Evolutionary conservation across 1,284 basidiomycete species (phyloP).

Genomic region (Microbotryum intermedium): DNA sequence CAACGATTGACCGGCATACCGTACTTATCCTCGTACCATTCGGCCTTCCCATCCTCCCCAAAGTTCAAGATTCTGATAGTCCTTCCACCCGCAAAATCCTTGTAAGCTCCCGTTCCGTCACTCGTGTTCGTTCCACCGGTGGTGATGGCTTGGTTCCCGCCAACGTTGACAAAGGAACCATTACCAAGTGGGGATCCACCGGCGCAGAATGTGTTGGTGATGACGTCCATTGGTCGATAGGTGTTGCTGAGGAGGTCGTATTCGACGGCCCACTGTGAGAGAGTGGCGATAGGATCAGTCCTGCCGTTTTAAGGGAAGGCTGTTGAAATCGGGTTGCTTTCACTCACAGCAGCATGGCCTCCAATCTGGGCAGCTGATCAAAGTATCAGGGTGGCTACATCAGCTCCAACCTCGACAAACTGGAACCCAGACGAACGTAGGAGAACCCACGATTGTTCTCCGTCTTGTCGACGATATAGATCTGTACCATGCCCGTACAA

Average conservation of each 20-base stretch:
- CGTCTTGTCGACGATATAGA: conserved; percentile 42
- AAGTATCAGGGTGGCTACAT: not conserved
- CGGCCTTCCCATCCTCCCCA: conserved; percentile 58
- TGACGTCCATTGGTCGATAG: conserved; percentile 33
- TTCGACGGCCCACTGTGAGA: conserved; percentile 13
- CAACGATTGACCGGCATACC: conserved; percentile 56
- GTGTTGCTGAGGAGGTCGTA: conserved; percentile 25
- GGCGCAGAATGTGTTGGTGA: conserved; percentile 41
- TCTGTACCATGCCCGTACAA: conserved; percentile 3
- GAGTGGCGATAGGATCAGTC: not conserved
- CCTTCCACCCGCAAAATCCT: conserved; percentile 55
- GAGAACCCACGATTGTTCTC: conserved; percentile 35
- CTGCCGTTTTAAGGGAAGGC: not conserved
- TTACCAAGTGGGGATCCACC: conserved; percentile 38
- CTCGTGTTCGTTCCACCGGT: conserved; percentile 31
- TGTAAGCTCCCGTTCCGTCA: conserved; percentile 36
- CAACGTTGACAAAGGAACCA: conserved; percentile 39
- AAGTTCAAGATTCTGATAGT: conserved; percentile 56
- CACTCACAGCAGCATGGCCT: conserved; percentile 24
- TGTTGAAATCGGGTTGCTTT: no score
- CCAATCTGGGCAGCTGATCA: conserved; percentile 1
- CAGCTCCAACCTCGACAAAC: not conserved
- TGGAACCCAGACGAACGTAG: no score
- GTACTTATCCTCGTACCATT: conserved; percentile 48
- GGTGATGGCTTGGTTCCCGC: conserved; percentile 39